Percentiles rank a stretch among this genome's conserved stretches.
Conservation (phyloP, 805 yeast genomes). For the Candida sithepensis region DNA sequence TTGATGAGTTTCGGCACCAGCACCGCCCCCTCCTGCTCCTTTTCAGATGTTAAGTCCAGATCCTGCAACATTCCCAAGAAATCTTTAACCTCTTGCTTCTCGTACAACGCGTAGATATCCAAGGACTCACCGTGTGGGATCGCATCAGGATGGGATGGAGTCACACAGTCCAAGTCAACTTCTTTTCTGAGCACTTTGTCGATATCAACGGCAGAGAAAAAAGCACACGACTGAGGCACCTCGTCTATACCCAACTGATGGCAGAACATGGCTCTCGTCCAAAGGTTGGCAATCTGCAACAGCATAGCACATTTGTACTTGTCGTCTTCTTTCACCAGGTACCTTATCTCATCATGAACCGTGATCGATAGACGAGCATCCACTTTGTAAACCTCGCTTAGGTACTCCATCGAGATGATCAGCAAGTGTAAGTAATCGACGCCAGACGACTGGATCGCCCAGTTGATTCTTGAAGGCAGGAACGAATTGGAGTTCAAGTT, state of each 20-base stretch:
- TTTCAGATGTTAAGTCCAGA: slow-evolving; percentile 14
- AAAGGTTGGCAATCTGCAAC: slow-evolving; percentile 81
- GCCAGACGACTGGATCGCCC: slow-evolving; percentile 98
- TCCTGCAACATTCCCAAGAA: slow-evolving; percentile 19
- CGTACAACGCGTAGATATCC: slow-evolving; percentile 52
- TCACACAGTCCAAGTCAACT: slow-evolving; percentile 85
- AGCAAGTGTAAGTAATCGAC: slow-evolving; percentile 91
- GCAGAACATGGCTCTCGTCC: slow-evolving; percentile 96
- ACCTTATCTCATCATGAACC: slow-evolving; percentile 94
- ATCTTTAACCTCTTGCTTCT: slow-evolving; percentile 31
- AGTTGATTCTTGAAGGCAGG: slow-evolving; percentile 87
- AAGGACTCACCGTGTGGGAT: slow-evolving; percentile 79
- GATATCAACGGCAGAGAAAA: slow-evolving; percentile 89
- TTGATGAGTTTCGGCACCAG: slow-evolving; percentile 11
- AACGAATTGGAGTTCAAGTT: slow-evolving; percentile 66
- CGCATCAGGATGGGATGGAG: slow-evolving; percentile 76
- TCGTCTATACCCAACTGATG: slow-evolving; percentile 87
- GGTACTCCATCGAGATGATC: slow-evolving; percentile 82
- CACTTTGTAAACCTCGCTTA: slow-evolving; percentile 58
- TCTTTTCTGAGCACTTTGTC: slow-evolving; percentile 89
- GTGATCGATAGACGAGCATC: slow-evolving; percentile 80
- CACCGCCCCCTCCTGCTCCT: too few species aligned
- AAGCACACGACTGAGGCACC: slow-evolving; percentile 92
- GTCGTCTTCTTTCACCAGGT: slow-evolving; percentile 69
- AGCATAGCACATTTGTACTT: slow-evolving; percentile 75